These are phyloP conservation scores for Chlamydomonas applanata DNA, from an alignment of 139 green algal species.

Conservation along the genomic window DNA sequence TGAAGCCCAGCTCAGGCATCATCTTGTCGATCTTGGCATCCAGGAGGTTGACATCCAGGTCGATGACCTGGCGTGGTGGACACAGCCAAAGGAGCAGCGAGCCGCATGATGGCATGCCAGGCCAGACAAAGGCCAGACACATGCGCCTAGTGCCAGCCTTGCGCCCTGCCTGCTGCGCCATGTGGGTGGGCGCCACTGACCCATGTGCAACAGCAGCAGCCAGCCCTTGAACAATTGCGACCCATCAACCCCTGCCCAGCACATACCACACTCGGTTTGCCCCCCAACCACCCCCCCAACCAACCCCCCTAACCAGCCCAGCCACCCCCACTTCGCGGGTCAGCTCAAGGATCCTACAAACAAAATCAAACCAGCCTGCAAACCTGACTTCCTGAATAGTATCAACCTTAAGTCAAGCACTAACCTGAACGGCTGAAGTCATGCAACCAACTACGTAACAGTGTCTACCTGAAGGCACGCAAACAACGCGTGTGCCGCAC, in stretches of 20 bases:
- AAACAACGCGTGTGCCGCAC: constrained; percentile 23
- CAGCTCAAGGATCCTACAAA: neutral
- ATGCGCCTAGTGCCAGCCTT: too few species aligned
- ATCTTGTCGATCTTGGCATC: constrained; percentile 96
- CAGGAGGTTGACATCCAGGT: constrained; percentile 81
- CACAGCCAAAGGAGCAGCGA: neutral
- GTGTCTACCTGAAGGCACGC: constrained; percentile 8
- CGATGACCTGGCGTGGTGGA: constrained; percentile 48
- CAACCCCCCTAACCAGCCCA: neutral
- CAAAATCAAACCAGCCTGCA: neutral
- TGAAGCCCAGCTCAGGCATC: constrained; percentile 98
- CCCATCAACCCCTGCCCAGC: too few species aligned
- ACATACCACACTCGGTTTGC: too few species aligned
- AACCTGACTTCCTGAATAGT: neutral
- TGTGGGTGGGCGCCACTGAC: too few species aligned
- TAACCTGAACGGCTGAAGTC: too few species aligned
- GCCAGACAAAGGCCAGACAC: too few species aligned
- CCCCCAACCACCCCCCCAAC: neutral
- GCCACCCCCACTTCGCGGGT: neutral
- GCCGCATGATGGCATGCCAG: too few species aligned
- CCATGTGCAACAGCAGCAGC: too few species aligned
- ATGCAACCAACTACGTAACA: too few species aligned
- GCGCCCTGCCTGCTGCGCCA: too few species aligned
- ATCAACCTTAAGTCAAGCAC: too few species aligned
- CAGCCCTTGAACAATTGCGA: too few species aligned